phyloP scores from a whole-genome alignment of 106 monocot species.

The Apostasia ramifera region DNA sequence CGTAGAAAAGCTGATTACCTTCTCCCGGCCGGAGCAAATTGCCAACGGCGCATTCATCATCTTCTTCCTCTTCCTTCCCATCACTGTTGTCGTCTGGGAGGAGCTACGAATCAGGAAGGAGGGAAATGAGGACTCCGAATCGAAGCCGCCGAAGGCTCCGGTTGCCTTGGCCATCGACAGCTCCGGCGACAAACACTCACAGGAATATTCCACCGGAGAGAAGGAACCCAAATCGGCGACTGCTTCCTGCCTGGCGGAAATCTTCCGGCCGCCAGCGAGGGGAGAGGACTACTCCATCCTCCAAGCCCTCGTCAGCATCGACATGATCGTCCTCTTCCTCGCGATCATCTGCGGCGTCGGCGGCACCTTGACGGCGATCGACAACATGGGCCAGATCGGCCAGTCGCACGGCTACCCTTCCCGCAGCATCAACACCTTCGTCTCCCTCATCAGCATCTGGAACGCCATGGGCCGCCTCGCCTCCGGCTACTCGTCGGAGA shows the following conservation, averaged over 20 bases:
- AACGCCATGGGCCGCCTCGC: conserved; percentile 52
- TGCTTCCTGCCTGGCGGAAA: neutral
- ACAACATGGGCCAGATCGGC: conserved; percentile 94
- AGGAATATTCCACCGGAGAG: too few relatives aligned
- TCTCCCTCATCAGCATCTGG: conserved; percentile 89
- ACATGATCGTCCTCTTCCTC: conserved; percentile 69
- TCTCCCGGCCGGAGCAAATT: too few relatives aligned
- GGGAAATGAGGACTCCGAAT: too few relatives aligned
- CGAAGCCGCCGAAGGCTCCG: too few relatives aligned
- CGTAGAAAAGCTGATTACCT: too few relatives aligned
- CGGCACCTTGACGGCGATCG: conserved; percentile 79
- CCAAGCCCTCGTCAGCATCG: conserved; percentile 50
- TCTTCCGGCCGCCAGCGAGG: conserved; percentile 27
- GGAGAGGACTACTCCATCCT: conserved; percentile 58
- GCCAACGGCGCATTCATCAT: too few relatives aligned
- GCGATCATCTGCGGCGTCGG: conserved; percentile 66
- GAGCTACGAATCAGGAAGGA: too few relatives aligned
- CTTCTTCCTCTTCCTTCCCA: too few relatives aligned
- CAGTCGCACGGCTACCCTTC: conserved; percentile 61
- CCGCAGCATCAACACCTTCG: conserved; percentile 47
- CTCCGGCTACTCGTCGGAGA: conserved; percentile 67
- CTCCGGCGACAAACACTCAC: too few relatives aligned
- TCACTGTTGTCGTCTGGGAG: too few relatives aligned
- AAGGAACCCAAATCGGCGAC: too few relatives aligned
- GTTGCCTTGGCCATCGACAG: too few relatives aligned